Conservation (phyloP, 2,329 filamentous ascomycete species). For the Magnaporthiopsis rhizophila region DNA sequence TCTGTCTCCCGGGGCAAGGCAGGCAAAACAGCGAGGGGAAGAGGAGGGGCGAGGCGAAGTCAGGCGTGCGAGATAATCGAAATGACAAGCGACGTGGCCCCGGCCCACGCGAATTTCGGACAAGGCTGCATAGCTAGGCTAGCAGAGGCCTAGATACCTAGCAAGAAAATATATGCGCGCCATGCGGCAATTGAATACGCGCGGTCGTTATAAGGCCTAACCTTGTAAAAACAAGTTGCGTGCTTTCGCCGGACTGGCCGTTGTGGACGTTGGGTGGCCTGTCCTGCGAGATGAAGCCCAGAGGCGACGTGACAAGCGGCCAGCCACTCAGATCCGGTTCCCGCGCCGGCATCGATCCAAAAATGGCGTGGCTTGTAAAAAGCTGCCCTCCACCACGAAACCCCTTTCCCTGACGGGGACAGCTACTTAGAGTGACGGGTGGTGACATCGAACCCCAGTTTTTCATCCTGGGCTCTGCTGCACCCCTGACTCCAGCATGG, state of each 20-base stretch:
- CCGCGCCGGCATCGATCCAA: background rate
- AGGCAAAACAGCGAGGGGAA: background rate
- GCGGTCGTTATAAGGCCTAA: no score
- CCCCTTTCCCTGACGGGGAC: slow-evolving; percentile 4
- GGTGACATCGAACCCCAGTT: slow-evolving; percentile 1
- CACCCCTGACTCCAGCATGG: slow-evolving; percentile 6
- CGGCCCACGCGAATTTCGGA: background rate
- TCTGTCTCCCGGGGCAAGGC: background rate
- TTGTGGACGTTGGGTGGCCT: background rate
- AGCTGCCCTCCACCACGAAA: background rate
- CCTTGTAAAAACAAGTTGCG: no score
- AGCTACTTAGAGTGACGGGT: slow-evolving; percentile 3
- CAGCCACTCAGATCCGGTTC: background rate
- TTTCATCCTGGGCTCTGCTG: slow-evolving; percentile 1
- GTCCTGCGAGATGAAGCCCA: slow-evolving; percentile 3
- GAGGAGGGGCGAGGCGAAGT: background rate
- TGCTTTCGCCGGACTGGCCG: no score
- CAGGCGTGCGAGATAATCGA: background rate
- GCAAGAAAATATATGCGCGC: background rate
- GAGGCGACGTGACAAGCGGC: background rate
- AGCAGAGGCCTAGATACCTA: no score
- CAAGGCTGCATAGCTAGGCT: background rate
- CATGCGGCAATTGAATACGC: background rate
- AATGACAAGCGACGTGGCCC: background rate
- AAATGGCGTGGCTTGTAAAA: background rate